Evolutionary conservation across 2,329 filamentous ascomycete species (phyloP).

Genomic region (Nothophoma quercina): DNA sequence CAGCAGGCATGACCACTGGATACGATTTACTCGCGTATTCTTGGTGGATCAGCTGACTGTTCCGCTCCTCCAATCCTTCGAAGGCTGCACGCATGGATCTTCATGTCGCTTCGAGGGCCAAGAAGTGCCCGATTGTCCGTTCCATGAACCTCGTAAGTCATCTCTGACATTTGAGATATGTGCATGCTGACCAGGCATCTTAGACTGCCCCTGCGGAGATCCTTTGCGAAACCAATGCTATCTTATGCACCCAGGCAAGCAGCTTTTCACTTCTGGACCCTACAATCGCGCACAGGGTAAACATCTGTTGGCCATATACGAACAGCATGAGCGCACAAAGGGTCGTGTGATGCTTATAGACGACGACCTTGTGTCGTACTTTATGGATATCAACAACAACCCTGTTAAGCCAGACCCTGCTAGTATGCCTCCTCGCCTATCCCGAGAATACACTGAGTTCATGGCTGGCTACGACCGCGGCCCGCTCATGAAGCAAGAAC

Average conservation of each 20-base stretch:
- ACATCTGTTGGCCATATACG: constrained; percentile 27
- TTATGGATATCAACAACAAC: constrained; percentile 4
- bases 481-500: constrained; percentile 26
- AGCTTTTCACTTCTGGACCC: constrained; percentile 24
- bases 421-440: constrained; percentile 21
- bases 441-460: constrained; percentile 21
- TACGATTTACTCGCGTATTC: constrained; percentile 20
- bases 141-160: constrained; percentile 29
- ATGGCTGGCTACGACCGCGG: constrained; percentile 17
- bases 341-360: constrained; percentile 37
- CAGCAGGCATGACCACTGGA: constrained; percentile 33
- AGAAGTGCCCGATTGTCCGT: constrained; percentile 31
- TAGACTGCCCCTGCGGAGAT: constrained; percentile 28
- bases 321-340: constrained; percentile 24
- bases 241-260: constrained; percentile 24
- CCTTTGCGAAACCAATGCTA: constrained; percentile 30
- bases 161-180: background rate
- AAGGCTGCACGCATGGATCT: constrained; percentile 12
- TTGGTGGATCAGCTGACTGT: constrained; percentile 26
- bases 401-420: background rate
- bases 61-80: constrained; percentile 9
- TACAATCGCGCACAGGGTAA: constrained; percentile 30
- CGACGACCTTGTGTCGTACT: constrained; percentile 23
- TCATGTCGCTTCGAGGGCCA: constrained; percentile 26
- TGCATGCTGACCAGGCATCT: background rate